Base-by-base conservation (phyloP, 208 protist genomes). In the Trypanosoma caninum region DNA sequence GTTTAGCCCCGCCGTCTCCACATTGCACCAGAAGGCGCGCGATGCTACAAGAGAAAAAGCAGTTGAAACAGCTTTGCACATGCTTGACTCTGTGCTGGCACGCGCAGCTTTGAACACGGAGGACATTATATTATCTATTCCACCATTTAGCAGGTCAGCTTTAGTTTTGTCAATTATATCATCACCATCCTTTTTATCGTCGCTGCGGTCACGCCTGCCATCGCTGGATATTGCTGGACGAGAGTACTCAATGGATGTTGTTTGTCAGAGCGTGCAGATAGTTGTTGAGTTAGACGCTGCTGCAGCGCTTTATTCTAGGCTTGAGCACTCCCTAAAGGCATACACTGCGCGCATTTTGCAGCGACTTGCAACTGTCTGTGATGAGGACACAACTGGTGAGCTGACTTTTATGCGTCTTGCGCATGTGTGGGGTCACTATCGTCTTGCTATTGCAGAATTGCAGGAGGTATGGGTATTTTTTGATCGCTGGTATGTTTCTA, bases 391-490 rank as follows among this genome's bases (percentile, higher is more conserved):
- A 3, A 41, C 28, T 33, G 53, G 70, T 52, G 22, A 42, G 35
- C 28, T 46, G 31, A 59, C 58, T n/a, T 74, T 85, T 33, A 33
- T 61, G 31, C 45, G 61, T n/a, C 61, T 86, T 45, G 72, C 70
- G 5, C 63, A 64, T 31, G 59, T 65, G 42, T 89, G 69, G 72
- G 65, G 65, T 16, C 75, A 77, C 16, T 81, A 75, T 28, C 67
- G 65, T 30, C 37, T 72, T 16, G 72, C 65, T 16, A 46, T 78
- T 35, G 56, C 35, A 6, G 78, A 89, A 74, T 51, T 86, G 2
- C 59, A 58, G 37, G 65, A 59, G 11, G 76, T 89, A 23, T 89
- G 82, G 78, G 69, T 81, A 8, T 84, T 78, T 63, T 52, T 83
- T 18, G 72, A 72, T 22, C 66, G 68, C 30, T 78, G 76, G 69